Evolutionary conservation across 345 rosid species (phyloP).

Genomic region (Lagerstroemia speciosa): DNA sequence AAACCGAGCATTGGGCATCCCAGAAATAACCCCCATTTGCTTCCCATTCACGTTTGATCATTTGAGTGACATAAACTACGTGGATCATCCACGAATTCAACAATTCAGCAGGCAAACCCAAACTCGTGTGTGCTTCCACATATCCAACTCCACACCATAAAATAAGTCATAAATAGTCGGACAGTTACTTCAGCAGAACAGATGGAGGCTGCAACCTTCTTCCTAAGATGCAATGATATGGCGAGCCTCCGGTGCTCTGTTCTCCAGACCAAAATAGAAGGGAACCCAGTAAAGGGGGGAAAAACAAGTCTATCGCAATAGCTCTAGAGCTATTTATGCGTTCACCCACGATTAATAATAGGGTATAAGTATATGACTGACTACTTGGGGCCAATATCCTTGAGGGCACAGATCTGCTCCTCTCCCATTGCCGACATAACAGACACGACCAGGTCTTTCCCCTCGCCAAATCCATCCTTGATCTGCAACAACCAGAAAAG

Average conservation of each 20-base stretch:
- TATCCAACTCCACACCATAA: too few species aligned
- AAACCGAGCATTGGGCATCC: too few species aligned
- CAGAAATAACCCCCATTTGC: too few species aligned
- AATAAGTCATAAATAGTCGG: too few species aligned
- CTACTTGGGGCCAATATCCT: slow-evolving; percentile 10
- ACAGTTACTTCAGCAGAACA: too few species aligned
- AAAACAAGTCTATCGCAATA: neutral
- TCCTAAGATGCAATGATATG: too few species aligned
- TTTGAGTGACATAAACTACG: too few species aligned
- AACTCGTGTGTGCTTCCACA: too few species aligned
- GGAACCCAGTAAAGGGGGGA: neutral
- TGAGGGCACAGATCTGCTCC: slow-evolving; percentile 11
- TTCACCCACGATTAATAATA: neutral
- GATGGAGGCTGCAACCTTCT: too few species aligned
- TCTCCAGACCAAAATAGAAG: neutral
- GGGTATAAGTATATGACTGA: neutral
- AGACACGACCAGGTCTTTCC: slow-evolving; percentile 8
- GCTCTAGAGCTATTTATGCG: neutral
- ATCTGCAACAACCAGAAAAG: neutral
- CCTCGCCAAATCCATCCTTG: slow-evolving; percentile 8
- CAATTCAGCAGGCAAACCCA: too few species aligned
- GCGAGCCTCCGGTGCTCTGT: neutral
- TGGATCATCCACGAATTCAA: too few species aligned
- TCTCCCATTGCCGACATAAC: slow-evolving; percentile 11
- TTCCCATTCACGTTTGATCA: too few species aligned